These are phyloP conservation scores for Agrocybe chaxingu DNA, from an alignment of 768 basidiomycete genomes.

Conservation along the genomic window DNA sequence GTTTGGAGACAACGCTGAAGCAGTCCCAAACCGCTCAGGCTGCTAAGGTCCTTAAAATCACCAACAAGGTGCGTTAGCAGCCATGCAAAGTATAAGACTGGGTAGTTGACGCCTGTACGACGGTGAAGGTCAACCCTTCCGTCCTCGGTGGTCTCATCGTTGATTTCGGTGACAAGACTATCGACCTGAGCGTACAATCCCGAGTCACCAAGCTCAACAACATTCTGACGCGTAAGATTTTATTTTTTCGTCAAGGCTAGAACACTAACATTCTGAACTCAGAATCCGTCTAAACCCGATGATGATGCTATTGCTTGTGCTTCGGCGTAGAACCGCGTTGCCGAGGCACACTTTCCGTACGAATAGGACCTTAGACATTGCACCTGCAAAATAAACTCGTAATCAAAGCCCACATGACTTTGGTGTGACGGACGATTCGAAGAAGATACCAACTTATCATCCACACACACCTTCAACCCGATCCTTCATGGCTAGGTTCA, in stretches of 20 bases:
- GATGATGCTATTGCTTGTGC: no score
- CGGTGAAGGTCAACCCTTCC: constrained; percentile 78
- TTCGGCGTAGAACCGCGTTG: no score
- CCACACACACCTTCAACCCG: no score
- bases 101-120: no score
- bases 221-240: constrained; percentile 70
- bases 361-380: no score
- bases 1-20: constrained; percentile 85
- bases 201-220: constrained; percentile 95
- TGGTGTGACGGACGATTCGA: no score
- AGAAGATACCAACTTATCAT: no score
- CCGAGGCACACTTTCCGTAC: no score
- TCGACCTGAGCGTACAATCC: constrained; percentile 92
- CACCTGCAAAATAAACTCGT: no score
- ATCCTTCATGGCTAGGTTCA: no score
- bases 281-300: constrained; percentile 35
- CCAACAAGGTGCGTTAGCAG: constrained; percentile 72
- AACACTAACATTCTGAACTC: neutral
- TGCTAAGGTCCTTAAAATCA: constrained; percentile 85
- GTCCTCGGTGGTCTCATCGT: constrained; percentile 90
- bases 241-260: neutral
- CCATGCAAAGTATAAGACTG: neutral
- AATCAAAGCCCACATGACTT: no score
- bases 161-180: constrained; percentile 97
- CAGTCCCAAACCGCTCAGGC: constrained; percentile 80